Percentiles rank a stretch among this genome's conserved stretches.
Conservation (phyloP, 495 filamentous ascomycete species). For the Oleoguttula mirabilis region DNA sequence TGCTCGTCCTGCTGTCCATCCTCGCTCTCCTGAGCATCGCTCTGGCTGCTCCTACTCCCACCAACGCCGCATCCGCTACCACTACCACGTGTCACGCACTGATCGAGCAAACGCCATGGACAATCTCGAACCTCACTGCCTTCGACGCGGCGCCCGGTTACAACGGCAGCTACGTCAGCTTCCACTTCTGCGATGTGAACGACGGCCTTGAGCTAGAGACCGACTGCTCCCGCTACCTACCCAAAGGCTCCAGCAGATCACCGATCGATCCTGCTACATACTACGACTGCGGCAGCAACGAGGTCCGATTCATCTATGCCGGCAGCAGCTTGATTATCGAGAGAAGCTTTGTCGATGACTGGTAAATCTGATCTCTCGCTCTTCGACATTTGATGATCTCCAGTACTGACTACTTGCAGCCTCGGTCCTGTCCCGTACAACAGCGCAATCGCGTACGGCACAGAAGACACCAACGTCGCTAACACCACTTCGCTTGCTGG, state of each 20-base stretch:
- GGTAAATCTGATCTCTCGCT: no score
- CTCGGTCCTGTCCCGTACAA: no score
- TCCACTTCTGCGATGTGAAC: slow-evolving; percentile 19
- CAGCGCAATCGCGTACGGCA: no score
- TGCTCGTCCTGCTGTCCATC: not conserved
- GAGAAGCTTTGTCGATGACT: slow-evolving; percentile 7
- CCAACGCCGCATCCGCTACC: not conserved
- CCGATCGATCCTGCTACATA: slow-evolving; percentile 1
- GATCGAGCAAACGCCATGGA: slow-evolving; percentile 12
- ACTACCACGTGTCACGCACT: not conserved
- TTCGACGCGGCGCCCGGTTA: slow-evolving; percentile 8
- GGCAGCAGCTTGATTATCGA: slow-evolving; percentile 2
- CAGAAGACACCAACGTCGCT: no score
- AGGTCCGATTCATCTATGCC: slow-evolving; percentile 5
- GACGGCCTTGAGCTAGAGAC: slow-evolving; percentile 11
- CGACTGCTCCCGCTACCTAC: not conserved
- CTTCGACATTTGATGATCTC: no score
- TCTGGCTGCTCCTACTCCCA: not conserved
- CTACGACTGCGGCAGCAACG: slow-evolving; percentile 10
- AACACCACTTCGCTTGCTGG: no score
- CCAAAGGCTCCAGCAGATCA: not conserved
- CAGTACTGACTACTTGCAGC: no score
- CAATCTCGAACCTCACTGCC: slow-evolving; percentile 6
- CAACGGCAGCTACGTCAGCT: slow-evolving; percentile 6
- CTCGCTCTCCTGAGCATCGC: not conserved